A percentile compares a stretch with the other conserved stretches of the same genome.
Conservation (phyloP, 768 basidiomycete species). For the Phaffia australis region DNA sequence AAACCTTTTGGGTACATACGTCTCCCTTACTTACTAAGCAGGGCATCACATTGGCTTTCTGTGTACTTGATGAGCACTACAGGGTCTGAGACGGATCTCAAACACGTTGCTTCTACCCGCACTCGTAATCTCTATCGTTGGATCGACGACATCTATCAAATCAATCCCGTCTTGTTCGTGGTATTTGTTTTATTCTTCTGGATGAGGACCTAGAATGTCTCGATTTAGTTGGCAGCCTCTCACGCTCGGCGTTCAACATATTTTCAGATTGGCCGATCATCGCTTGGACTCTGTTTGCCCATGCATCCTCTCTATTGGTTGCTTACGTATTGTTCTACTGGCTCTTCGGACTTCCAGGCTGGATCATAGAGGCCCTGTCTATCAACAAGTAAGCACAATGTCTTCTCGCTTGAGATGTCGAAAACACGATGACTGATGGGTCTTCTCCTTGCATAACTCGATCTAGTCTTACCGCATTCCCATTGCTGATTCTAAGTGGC, state of each 20-base stretch:
- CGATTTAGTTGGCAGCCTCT: neutral
- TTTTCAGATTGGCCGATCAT: slow-evolving; percentile 23
- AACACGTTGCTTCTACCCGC: slow-evolving; percentile 12
- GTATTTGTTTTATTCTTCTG: neutral
- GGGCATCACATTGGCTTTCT: too few relatives aligned
- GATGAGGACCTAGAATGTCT: neutral
- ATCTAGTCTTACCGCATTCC: slow-evolving; percentile 20
- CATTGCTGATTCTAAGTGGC: slow-evolving; percentile 19
- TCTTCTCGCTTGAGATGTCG: neutral
- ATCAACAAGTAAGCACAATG: slow-evolving; percentile 22
- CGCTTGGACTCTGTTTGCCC: slow-evolving; percentile 13
- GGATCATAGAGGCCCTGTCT: slow-evolving; percentile 19
- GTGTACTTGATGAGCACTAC: neutral
- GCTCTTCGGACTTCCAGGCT: slow-evolving; percentile 16
- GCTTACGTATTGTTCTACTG: slow-evolving; percentile 20
- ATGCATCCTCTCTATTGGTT: slow-evolving; percentile 10
- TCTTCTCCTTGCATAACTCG: neutral
- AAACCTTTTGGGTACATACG: too few relatives aligned
- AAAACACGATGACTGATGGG: neutral
- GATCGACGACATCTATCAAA: slow-evolving; percentile 1
- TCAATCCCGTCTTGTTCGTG: slow-evolving; percentile 13
- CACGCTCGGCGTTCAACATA: neutral
- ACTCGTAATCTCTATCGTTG: slow-evolving; percentile 12
- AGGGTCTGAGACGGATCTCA: slow-evolving; percentile 19
- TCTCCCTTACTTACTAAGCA: too few relatives aligned